Conservation (phyloP, 768 basidiomycete genomes). For the Suillus brevipes region DNA sequence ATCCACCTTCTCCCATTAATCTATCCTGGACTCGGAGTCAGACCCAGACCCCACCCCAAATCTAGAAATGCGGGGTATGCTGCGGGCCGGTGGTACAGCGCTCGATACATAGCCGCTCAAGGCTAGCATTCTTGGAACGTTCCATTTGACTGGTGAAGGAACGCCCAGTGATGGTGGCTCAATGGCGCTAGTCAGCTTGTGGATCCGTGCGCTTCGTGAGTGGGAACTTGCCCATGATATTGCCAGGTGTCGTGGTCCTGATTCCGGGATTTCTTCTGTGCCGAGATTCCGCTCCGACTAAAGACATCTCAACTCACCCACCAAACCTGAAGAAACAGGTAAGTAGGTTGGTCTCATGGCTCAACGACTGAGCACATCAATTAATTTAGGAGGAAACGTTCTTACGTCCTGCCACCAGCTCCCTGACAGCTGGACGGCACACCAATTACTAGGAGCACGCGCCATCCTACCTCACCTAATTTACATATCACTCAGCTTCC, state of each 20-base stretch:
- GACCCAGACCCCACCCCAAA: background rate
- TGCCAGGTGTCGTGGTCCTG: constrained; percentile 29
- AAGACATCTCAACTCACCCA: background rate
- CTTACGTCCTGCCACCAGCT: background rate
- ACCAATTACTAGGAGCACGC: background rate
- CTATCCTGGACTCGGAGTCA: background rate
- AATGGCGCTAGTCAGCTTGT: constrained; percentile 61
- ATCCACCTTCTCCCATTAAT: background rate
- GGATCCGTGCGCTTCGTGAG: constrained; percentile 51
- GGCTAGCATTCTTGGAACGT: background rate
- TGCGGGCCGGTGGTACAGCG: background rate
- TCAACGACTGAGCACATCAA: background rate
- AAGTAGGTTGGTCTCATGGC: background rate
- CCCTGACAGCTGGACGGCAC: background rate
- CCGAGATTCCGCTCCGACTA: background rate
- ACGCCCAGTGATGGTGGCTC: constrained; percentile 59
- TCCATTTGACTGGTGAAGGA: constrained; percentile 26
- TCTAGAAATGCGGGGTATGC: background rate
- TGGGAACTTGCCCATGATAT: constrained; percentile 78
- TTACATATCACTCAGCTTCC: background rate
- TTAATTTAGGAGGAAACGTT: background rate
- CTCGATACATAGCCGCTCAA: background rate
- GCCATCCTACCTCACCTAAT: background rate
- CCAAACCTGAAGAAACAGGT: background rate
- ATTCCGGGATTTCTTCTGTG: background rate